phyloP scores from a whole-genome alignment of 2,329 filamentous ascomycete species.

The Chaetomium olivaceum region DNA sequence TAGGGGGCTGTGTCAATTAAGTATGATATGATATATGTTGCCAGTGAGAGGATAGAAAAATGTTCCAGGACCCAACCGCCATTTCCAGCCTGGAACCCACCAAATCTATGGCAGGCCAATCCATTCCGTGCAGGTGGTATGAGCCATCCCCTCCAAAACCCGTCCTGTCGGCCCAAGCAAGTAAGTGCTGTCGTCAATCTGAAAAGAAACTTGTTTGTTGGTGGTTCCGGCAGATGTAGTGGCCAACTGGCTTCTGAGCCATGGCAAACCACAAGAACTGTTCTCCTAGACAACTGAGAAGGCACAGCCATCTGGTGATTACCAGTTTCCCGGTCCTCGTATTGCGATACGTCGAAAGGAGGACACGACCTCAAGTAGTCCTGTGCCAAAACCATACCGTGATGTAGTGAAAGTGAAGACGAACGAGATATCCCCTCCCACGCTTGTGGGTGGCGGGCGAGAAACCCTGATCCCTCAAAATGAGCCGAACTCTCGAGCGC shows the following conservation, averaged over 20 bases:
- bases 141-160: background rate
- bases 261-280: background rate
- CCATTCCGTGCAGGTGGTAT: background rate
- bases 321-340: background rate
- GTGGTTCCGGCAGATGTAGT: background rate
- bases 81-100: background rate
- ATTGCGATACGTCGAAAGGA: background rate
- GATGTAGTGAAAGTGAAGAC: background rate
- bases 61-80: background rate
- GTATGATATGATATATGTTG: background rate
- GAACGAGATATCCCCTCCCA: background rate
- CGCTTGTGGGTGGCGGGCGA: background rate
- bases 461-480: background rate
- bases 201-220: background rate
- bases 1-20: conserved; percentile 3
- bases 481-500: background rate
- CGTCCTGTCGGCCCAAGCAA: background rate
- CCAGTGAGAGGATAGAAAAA: background rate
- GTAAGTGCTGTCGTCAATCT: background rate
- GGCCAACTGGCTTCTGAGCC: background rate
- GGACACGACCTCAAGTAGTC: conserved; percentile 8
- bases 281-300: conserved; percentile 5
- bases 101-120: background rate
- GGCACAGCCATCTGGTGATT: conserved; percentile 7
- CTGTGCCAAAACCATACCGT: background rate